Evolutionary conservation across 768 basidiomycete genomes (phyloP), one percentile per base, ranked within the genome.

Genomic region (Lactifluus piperatus): DNA sequence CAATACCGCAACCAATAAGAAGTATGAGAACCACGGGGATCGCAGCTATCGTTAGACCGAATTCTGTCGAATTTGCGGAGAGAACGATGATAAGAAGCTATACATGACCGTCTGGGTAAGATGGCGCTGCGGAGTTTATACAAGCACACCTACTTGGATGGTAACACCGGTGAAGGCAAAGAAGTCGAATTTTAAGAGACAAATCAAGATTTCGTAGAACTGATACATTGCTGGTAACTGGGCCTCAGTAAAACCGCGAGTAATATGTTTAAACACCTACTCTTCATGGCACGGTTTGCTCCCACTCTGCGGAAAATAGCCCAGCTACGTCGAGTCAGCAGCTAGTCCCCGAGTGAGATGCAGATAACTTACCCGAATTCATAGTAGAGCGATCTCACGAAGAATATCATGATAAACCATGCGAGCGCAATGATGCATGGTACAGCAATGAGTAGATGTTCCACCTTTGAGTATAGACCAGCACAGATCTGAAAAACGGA

Each of bases 281-380:
- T 80, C 73, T 91, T 92, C 81, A 88, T 84, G 65, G 78, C 85
- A 10, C 87, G 86, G 65, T 91, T 88, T 36, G 91, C 91, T 32
- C 89, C 90, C 22, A 92, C 89, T 36, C 88, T 83, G 67, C 91
- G 91, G 76, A 93, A 93, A 67, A 93, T 88, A 41, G 88, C 89
- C 91, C 91, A 93, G 45, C 90, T 91, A 14, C 13, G 14, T 46
- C 9, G 34, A 32, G 22, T 52, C 43, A 48, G 56, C 5, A 30
- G 27, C 18, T 18, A 47, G 43, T 11, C 32, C n/a, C 13, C 22
- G n/a, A 50, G 30, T 24, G 9, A 26, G 32, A 36, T 37, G 36
- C 41, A 32, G 10, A 9, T 30, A 2, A 66, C 84, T 54, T 69
- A 91, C 90, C 91, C 91, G 68, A 93, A 93, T 72, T 93, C 91